Evolutionary conservation across 768 basidiomycete species (phyloP).

Genomic region (Phylloporus scabripes): DNA sequence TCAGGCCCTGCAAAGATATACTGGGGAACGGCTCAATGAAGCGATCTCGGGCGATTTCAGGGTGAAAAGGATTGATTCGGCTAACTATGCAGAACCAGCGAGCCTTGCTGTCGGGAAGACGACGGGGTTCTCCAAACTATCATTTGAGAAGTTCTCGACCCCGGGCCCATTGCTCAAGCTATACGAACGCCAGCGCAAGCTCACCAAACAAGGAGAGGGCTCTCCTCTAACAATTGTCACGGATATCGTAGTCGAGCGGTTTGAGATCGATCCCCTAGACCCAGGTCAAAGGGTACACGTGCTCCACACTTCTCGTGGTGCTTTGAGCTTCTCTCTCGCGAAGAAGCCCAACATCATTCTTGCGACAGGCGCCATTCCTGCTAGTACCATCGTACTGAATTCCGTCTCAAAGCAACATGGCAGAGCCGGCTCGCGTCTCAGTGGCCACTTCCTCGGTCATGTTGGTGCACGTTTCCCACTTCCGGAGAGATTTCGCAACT

Average conservation of each 20-base stretch:
- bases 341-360: constrained; percentile 16
- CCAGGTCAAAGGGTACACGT: constrained; percentile 3
- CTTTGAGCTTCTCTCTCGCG: constrained; percentile 6
- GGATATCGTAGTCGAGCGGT: constrained; percentile 5
- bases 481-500: not conserved
- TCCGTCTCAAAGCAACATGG: constrained; percentile 7
- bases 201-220: constrained; percentile 5
- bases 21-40: not conserved
- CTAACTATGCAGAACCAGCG: not conserved
- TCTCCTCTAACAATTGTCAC: constrained; percentile 16
- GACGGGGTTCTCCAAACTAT: constrained; percentile 3
- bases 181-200: constrained; percentile 12
- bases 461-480: constrained; percentile 8
- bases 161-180: constrained; percentile 12
- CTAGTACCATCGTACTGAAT: constrained; percentile 16
- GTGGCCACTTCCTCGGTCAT: constrained; percentile 13
- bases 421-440: constrained; percentile 13
- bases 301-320: constrained; percentile 15
- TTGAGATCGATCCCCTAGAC: constrained; percentile 11
- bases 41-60: not conserved
- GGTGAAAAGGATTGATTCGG: not conserved
- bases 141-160: constrained; percentile 18
- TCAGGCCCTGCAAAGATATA: constrained; percentile 4
- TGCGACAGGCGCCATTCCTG: constrained; percentile 17
- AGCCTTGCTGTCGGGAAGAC: constrained; percentile 13